A percentile compares a stretch with the other conserved stretches of the same genome.
Evolutionary conservation across 768 basidiomycete genomes (phyloP).

Genomic region (Auriscalpium microsporum): DNA sequence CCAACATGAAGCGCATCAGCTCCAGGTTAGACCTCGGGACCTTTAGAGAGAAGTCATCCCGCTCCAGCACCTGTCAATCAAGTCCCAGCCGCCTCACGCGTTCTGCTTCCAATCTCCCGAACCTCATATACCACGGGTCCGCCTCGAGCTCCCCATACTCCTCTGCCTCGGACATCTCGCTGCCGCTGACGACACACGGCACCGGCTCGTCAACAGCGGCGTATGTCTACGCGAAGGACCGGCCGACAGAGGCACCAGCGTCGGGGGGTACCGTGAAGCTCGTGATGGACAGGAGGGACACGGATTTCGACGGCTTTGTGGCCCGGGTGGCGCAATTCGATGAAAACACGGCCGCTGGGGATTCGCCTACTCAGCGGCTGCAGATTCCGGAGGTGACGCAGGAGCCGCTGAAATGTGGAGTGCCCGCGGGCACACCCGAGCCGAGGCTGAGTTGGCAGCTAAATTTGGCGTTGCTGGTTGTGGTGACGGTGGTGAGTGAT

Average conservation of each 20-base stretch:
- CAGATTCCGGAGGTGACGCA: not conserved
- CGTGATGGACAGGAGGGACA: slow-evolving; percentile 6
- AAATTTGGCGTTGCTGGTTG: slow-evolving; percentile 4
- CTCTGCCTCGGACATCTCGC: slow-evolving; percentile 10
- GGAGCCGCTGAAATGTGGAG: slow-evolving; percentile 2
- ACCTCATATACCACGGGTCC: not conserved
- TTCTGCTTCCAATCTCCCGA: not conserved
- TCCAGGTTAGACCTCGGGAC: slow-evolving; percentile 1
- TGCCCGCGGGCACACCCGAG: not conserved
- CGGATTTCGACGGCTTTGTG: slow-evolving; percentile 1
- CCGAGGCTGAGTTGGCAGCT: slow-evolving; percentile 10
- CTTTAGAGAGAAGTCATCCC: not conserved
- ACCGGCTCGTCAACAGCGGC: slow-evolving; percentile 2
- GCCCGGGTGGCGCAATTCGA: not conserved
- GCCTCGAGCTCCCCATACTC: not conserved
- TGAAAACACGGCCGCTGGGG: slow-evolving; percentile 1
- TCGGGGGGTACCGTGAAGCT: slow-evolving; percentile 14
- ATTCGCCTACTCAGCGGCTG: slow-evolving; percentile 3
- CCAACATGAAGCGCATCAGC: not conserved
- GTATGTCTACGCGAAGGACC: slow-evolving; percentile 7
- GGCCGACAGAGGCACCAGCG: slow-evolving; percentile 6
- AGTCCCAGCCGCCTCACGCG: not conserved
- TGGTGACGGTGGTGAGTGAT: slow-evolving; percentile 10
- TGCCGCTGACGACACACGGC: slow-evolving; percentile 1
- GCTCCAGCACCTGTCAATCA: not conserved